Percentiles rank a stretch among this genome's conserved stretches.
These are phyloP conservation scores for Funneliformis mosseae DNA, from an alignment of 192 early-diverging fungal species.

Conservation along the genomic window DNA sequence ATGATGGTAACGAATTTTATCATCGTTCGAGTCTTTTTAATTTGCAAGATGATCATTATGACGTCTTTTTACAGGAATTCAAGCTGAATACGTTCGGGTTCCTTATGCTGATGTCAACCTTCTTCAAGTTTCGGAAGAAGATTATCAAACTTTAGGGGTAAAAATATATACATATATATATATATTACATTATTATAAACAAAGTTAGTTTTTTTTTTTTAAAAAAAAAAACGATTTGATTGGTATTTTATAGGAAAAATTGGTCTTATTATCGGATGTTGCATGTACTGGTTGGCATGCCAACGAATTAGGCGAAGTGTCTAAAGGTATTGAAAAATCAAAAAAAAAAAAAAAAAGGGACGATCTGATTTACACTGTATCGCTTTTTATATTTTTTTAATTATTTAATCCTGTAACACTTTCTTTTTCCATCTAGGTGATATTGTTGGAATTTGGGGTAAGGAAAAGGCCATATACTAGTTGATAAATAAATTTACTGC, in stretches of 20 bases:
- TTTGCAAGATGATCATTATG: no score
- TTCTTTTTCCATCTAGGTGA: constrained; percentile 45
- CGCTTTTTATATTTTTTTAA: background rate
- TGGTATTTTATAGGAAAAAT: constrained; percentile 49
- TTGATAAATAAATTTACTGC: background rate
- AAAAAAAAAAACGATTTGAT: background rate
- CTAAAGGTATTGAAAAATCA: background rate
- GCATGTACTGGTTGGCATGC: constrained; percentile 54
- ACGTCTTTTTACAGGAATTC: constrained; percentile 38
- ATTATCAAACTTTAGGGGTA: background rate
- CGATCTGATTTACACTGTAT: background rate
- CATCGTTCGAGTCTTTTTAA: no score
- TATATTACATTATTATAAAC: background rate
- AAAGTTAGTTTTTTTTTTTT: background rate
- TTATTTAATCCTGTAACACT: constrained; percentile 22
- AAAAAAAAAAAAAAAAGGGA: background rate
- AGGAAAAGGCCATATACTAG: background rate
- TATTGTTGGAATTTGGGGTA: constrained; percentile 58
- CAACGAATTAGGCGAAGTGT: constrained; percentile 27
- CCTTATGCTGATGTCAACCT: constrained; percentile 58
- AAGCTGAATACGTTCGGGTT: constrained; percentile 56
- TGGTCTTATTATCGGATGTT: constrained; percentile 53
- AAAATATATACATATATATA: background rate
- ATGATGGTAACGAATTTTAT: no score
- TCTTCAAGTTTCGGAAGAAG: constrained; percentile 43